Base-by-base conservation (phyloP, 1,284 basidiomycete genomes). In the Heliocybe sulcata region DNA sequence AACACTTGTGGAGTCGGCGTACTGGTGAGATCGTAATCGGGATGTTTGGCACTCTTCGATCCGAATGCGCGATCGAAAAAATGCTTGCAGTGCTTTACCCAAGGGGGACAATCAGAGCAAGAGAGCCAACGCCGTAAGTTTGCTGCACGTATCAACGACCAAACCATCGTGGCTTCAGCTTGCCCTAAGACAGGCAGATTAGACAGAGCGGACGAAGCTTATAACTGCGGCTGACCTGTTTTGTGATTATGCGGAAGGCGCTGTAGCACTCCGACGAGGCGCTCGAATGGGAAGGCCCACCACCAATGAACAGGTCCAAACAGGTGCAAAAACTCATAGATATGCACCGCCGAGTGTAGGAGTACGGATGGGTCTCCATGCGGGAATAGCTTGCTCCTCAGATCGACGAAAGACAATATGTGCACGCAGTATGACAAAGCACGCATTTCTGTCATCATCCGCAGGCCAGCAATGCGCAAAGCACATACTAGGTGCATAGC, bases 241-340 rank as follows among this genome's bases (percentile, higher is more conserved):
- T 50, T 48, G 47, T 49, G 58, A 45, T 68, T 67, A 20, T 58
- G 61, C 19, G 59, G 57, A 19, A 65, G 35, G 10, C 58, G 58
- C 56, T 69, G 68, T 20, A 69, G 53, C 8, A 53, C 26, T 10
- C 70, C 70, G 48, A 71, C 67, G 23, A 69, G 52, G 1, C 66
- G 61, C 56, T 72, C 69, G 54, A 70, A 68, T 1, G 69, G 67
- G 55, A 69, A 70, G 35, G 58, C 63, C 71, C 72, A 69, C 71
- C 70, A 72, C 1, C 64, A 66, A 2, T 59, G 55, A 9, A 68
- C 59, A 19, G 71, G 70, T 2, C 71, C 69, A 58, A 69, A 74
- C 2, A 64, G 59, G 9, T 26, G 26, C 3, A 73, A 59, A 53
- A 69, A 72, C 29, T 71, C 63, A 38, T 61, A 63, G 4, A 72